Evolutionary conservation across 352 stramenopile species (phyloP).

Genomic region (Globisporangium lucens): DNA sequence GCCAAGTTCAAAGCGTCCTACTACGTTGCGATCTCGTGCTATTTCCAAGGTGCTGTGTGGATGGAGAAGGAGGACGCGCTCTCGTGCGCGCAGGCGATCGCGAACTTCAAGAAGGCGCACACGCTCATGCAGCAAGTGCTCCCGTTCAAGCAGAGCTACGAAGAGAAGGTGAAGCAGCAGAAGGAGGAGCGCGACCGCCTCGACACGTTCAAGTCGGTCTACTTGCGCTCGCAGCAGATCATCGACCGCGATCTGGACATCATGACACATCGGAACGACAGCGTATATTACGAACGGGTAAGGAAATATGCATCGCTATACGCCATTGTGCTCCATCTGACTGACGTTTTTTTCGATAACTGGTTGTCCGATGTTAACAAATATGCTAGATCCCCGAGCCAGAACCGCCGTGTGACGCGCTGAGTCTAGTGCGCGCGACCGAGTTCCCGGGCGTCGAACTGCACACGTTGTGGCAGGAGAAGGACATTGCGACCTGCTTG

Average conservation of each 20-base stretch:
- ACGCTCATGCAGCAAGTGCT: slow-evolving; percentile 31
- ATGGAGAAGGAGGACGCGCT: slow-evolving; percentile 51
- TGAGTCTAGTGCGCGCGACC: slow-evolving; percentile 53
- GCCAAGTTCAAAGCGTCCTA: slow-evolving; percentile 58
- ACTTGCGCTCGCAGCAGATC: slow-evolving; percentile 58
- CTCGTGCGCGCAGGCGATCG: slow-evolving; percentile 53
- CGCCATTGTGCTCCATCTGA: not conserved
- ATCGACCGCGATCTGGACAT: slow-evolving; percentile 68
- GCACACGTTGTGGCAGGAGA: slow-evolving; percentile 47
- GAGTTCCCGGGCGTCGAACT: slow-evolving; percentile 28
- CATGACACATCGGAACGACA: slow-evolving; percentile 63
- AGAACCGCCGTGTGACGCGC: slow-evolving; percentile 29
- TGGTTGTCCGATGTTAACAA: not conserved
- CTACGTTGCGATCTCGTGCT: slow-evolving; percentile 53
- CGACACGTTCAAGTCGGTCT: slow-evolving; percentile 36
- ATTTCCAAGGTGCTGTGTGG: slow-evolving; percentile 58
- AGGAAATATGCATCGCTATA: slow-evolving; percentile 1
- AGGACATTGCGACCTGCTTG: slow-evolving; percentile 45
- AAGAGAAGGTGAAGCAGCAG: slow-evolving; percentile 28
- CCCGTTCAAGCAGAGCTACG: slow-evolving; percentile 35
- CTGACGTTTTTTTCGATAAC: not conserved
- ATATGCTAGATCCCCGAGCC: slow-evolving; percentile 43
- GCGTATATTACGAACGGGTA: slow-evolving; percentile 68
- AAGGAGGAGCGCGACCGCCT: slow-evolving; percentile 37
- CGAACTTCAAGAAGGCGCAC: slow-evolving; percentile 52